Evolutionary conservation across 2,329 filamentous ascomycete genomes (phyloP), one percentile per base, ranked within the genome.

Genomic region (Cordyceps tenuipes): DNA sequence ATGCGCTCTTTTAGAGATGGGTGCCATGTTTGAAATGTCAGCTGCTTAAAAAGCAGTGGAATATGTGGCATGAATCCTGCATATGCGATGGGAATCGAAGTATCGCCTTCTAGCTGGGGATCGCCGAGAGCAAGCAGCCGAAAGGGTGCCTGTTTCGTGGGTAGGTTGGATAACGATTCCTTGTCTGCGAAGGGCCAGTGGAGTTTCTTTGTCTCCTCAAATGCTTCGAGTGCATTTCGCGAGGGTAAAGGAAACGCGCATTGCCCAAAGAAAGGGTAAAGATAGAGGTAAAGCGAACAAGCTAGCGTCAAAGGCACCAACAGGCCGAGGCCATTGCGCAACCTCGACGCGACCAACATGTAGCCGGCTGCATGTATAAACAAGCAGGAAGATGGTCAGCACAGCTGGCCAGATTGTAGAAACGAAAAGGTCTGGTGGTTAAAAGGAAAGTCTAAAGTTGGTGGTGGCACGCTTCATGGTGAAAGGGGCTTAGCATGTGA

Each of bases 31-130:
- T 77, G 72, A 52, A 80, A 81, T 6, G 78, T 77, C 49, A 77
- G 67, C 61, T 81, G 81, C 34, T 72, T 71, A 55, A 75, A 70
- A 21, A 81, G 74, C 64, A 72, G 75, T 58, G 73, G 74, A 3
- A 81, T 66, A 65, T 86, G 81, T 1, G 82, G 82, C 55, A 86
- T 81, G 1, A 76, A 71, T 50, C 79, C 76, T 43, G 80, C 72
- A 63, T 80, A 76, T 41, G 77, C 75, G 57, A 79, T 80, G 17
- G 87, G 88, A 29, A 97, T 86, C 7, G 90, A 91, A 2, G 88
- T 91, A 70, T 96, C 90, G 67, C 93, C 93, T 75, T 97, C 93
- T 58, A 97, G 83, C 72, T 97, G 93, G 5, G 93, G 93, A 72
- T 97, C 93, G 62, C 89, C 93, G 23, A 97, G 83, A 1, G 91